Evolutionary conservation across 805 yeast genomes (phyloP).

Genomic region (Ogataea trehalophila): DNA sequence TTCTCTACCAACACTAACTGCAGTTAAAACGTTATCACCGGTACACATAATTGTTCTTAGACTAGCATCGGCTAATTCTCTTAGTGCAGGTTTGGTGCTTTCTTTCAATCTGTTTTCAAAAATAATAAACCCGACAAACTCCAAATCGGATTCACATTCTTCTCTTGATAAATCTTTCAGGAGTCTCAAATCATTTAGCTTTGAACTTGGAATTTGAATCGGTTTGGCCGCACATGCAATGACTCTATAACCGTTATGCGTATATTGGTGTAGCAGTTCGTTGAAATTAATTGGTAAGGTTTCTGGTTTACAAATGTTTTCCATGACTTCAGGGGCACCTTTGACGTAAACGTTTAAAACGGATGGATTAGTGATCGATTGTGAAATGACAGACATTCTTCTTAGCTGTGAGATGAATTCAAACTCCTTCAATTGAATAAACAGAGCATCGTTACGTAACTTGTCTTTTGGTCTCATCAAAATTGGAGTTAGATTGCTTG

Average conservation of each 20-base stretch:
- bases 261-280: conserved; percentile 71
- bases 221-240: conserved; percentile 81
- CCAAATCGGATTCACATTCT: conserved; percentile 62
- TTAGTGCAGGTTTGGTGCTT: conserved; percentile 57
- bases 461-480: conserved; percentile 40
- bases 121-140: conserved; percentile 81
- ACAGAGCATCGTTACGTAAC: conserved; percentile 25
- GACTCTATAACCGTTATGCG: conserved; percentile 92
- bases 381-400: conserved; percentile 82
- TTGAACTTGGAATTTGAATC: conserved; percentile 19
- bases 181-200: conserved; percentile 39
- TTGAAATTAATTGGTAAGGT: conserved; percentile 73
- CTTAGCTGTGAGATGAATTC: conserved; percentile 84
- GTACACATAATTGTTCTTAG: conserved; percentile 93
- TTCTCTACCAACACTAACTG: conserved; percentile 87
- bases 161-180: conserved; percentile 53
- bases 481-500: conserved; percentile 40
- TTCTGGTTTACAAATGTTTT: conserved; percentile 65
- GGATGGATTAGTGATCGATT: conserved; percentile 33
- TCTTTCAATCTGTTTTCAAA: conserved; percentile 88
- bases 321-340: conserved; percentile 96
- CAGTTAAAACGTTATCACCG: conserved; percentile 93
- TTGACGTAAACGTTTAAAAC: conserved; percentile 59
- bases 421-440: conserved; percentile 46
- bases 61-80: conserved; percentile 57